These are phyloP conservation scores for Sarocladiaceae sp. DNA, from an alignment of 2,329 filamentous ascomycete species.

Conservation along the genomic window DNA sequence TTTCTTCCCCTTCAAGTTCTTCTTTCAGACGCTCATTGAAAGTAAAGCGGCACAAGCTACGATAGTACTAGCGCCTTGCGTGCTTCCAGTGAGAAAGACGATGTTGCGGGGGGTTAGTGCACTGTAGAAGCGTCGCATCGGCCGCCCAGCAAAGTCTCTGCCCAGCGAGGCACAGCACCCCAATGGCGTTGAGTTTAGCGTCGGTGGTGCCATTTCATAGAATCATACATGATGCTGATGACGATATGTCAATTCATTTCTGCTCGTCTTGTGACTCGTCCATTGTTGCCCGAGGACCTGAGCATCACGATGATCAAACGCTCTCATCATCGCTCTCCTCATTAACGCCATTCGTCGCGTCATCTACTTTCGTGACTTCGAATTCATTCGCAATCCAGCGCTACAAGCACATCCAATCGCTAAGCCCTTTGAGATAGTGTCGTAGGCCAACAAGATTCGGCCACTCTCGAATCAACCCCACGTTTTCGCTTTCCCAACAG, in stretches of 20 bases:
- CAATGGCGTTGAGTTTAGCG: constrained; percentile 7
- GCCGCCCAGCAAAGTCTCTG: background rate
- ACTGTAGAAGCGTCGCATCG: no score
- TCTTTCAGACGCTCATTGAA: background rate
- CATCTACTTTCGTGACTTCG: no score
- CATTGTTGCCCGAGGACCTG: background rate
- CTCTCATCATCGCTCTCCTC: background rate
- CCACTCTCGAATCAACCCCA: constrained; percentile 3
- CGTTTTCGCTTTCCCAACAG: background rate
- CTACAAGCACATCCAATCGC: no score
- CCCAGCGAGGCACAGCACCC: background rate
- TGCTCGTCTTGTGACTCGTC: constrained; percentile 1
- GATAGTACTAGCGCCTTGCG: no score
- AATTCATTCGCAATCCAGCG: no score
- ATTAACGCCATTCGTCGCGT: background rate
- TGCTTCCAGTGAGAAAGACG: no score
- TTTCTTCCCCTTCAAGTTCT: background rate
- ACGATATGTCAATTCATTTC: background rate
- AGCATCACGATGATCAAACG: background rate
- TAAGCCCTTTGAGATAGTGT: no score
- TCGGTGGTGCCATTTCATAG: constrained; percentile 5
- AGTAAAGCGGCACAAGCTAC: constrained; percentile 1
- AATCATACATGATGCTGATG: constrained; percentile 7
- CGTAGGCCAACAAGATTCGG: background rate
- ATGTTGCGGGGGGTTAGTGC: background rate